Conservation (phyloP, 768 basidiomycete genomes). For the Boletus tylopilopsis region DNA sequence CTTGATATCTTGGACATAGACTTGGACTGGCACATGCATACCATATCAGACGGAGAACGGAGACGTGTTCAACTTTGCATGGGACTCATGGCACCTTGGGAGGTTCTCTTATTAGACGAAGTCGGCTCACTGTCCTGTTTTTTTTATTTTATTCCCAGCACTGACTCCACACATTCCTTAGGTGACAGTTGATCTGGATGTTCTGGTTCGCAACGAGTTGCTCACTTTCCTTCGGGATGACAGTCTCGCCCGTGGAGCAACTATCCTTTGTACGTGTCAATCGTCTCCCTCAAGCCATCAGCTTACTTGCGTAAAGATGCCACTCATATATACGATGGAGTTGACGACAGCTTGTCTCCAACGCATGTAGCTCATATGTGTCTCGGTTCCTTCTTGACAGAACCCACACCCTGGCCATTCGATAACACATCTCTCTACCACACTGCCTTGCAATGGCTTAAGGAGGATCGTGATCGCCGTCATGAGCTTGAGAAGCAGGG, state of each 20-base stretch:
- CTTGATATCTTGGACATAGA: conserved; percentile 94
- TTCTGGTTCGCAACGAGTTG: conserved; percentile 89
- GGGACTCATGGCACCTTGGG: conserved; percentile 94
- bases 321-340: conserved; percentile 95
- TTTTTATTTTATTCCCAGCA: neutral
- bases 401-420: conserved; percentile 71
- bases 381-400: conserved; percentile 67
- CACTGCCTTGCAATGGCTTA: conserved; percentile 83
- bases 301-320: conserved; percentile 55
- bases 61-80: conserved; percentile 91
- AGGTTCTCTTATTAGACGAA: conserved; percentile 91
- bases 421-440: conserved; percentile 47
- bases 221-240: conserved; percentile 84
- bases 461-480: conserved; percentile 71
- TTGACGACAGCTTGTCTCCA: conserved; percentile 68
- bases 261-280: conserved; percentile 69
- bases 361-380: conserved; percentile 93
- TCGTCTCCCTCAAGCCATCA: neutral
- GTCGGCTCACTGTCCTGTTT: conserved; percentile 36
- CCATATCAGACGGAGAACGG: conserved; percentile 95
- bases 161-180: conserved; percentile 27
- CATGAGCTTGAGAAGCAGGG: conserved; percentile 54
- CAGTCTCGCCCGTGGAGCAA: conserved; percentile 73
- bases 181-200: conserved; percentile 97
- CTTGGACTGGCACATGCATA: conserved; percentile 93